These are phyloP conservation scores for Melampsora larici-populina DNA, from an alignment of 1,284 basidiomycete genomes.

Conservation along the genomic window DNA sequence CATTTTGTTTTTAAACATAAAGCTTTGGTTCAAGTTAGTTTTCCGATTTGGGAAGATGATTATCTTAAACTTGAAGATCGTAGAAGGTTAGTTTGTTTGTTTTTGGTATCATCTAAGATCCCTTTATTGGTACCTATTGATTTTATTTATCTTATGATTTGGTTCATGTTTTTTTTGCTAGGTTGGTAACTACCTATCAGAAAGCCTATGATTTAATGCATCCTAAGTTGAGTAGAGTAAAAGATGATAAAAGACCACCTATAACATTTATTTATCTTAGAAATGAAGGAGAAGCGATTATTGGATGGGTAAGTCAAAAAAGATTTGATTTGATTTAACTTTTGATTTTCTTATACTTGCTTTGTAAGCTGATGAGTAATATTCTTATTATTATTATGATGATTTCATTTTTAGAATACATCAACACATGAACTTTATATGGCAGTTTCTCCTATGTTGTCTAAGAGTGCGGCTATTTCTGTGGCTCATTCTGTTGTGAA, in stretches of 20 bases:
- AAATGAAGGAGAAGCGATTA: conserved; percentile 77
- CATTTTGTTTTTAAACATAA: conserved; percentile 95
- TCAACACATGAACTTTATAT: conserved; percentile 88
- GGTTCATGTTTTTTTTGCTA: not conserved
- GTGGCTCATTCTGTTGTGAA: conserved; percentile 81
- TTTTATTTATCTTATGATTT: conserved; percentile 23
- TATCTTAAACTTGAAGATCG: conserved; percentile 66
- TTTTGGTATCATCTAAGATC: conserved; percentile 45
- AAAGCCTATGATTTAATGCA: conserved; percentile 22
- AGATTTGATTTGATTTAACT: not conserved
- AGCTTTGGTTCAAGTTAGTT: conserved; percentile 78
- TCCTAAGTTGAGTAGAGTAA: conserved; percentile 58
- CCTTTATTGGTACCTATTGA: conserved; percentile 45
- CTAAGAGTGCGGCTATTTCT: conserved; percentile 77
- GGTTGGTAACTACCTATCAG: conserved; percentile 23
- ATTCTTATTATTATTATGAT: not conserved
- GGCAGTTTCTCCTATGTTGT: conserved; percentile 71
- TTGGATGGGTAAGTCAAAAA: conserved; percentile 76
- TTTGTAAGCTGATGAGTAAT: not conserved
- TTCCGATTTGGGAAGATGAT: conserved; percentile 74
- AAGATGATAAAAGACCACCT: conserved; percentile 65
- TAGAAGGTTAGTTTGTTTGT: conserved; percentile 58
- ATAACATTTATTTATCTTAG: conserved; percentile 67
- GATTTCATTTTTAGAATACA: conserved; percentile 67
- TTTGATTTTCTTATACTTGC: not conserved